Conservation (phyloP, 2,329 filamentous ascomycete genomes). For the Aspergillus bombycis region DNA sequence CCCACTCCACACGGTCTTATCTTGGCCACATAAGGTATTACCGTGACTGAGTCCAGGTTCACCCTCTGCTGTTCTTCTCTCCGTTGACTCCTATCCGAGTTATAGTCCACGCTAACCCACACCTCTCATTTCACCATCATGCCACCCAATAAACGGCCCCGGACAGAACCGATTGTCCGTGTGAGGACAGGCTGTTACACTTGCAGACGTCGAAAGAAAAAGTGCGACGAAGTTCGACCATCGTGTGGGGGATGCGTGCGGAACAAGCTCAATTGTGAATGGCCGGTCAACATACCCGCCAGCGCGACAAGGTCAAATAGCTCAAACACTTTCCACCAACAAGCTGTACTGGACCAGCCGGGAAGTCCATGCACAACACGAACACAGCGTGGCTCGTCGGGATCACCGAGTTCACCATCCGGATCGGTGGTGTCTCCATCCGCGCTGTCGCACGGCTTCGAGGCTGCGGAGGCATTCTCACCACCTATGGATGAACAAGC, state of each 20-base stretch:
- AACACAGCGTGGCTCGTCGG: not conserved
- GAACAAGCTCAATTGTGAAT: conserved; percentile 33
- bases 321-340: not conserved
- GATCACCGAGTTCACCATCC: not conserved
- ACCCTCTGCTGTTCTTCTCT: not conserved
- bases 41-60: not conserved
- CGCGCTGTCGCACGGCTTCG: not conserved
- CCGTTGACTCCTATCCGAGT: not conserved
- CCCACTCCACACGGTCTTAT: not conserved
- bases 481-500: not conserved
- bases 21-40: not conserved
- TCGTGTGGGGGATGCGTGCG: conserved; percentile 36
- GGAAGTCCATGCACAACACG: not conserved
- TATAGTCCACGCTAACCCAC: not conserved
- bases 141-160: conserved; percentile 28
- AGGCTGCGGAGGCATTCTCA: not conserved
- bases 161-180: conserved; percentile 33
- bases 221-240: conserved; percentile 39
- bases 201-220: conserved; percentile 38
- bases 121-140: conserved; percentile 13
- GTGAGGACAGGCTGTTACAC: conserved; percentile 37
- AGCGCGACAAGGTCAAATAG: not conserved
- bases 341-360: not conserved
- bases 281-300: conserved; percentile 27
- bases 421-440: not conserved